phyloP scores from a whole-genome alignment of 331 rosid species.

The Quercus lobata region DNA sequence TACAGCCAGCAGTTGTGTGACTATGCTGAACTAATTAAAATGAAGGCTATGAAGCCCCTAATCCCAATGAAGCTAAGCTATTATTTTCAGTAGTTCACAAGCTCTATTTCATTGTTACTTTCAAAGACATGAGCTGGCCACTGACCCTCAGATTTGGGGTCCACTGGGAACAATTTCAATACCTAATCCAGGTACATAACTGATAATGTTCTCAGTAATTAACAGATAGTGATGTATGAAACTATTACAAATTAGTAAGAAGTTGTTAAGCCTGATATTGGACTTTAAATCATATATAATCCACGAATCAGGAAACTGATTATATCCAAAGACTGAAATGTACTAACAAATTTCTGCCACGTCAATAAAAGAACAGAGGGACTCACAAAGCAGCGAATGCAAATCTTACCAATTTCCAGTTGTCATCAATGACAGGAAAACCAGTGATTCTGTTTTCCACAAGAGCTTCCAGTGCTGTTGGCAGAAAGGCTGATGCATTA shows the following conservation, averaged over 20 bases:
- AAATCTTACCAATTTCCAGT: slow-evolving; percentile 78
- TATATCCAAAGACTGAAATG: neutral
- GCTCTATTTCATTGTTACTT: neutral
- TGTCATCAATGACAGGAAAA: slow-evolving; percentile 84
- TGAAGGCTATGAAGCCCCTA: neutral
- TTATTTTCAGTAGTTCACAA: neutral
- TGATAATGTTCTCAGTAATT: neutral
- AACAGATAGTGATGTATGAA: neutral
- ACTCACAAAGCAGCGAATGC: slow-evolving; percentile 4
- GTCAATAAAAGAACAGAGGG: neutral
- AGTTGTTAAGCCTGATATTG: neutral
- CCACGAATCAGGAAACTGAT: neutral
- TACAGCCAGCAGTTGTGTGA: neutral
- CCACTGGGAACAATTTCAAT: neutral
- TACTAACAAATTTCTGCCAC: neutral
- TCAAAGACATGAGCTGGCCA: neutral
- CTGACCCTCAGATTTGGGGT: neutral
- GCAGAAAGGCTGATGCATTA: slow-evolving; percentile 27
- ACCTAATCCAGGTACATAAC: neutral
- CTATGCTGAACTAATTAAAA: neutral
- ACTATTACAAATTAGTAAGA: neutral
- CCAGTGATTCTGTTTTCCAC: slow-evolving; percentile 95
- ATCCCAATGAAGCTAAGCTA: neutral
- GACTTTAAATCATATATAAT: neutral
- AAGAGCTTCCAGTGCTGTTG: slow-evolving; percentile 79